Conservation (phyloP, 2,329 filamentous ascomycete genomes). For the Ophiostoma sp. region DNA sequence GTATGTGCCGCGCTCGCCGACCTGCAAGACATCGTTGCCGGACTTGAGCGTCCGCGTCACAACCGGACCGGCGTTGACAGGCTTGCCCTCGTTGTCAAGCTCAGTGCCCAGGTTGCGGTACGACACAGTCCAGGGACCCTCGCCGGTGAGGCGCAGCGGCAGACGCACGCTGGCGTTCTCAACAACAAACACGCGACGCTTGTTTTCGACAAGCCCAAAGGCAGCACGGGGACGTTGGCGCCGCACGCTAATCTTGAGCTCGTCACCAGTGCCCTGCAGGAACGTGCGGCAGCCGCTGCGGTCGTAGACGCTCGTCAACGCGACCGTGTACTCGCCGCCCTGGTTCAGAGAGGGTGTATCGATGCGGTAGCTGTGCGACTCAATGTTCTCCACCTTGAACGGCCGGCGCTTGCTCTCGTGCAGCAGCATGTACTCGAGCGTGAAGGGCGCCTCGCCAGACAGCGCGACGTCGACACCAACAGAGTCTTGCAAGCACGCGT, state of each 20-base stretch:
- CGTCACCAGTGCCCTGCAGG: slow-evolving; percentile 58
- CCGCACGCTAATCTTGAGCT: slow-evolving; percentile 77
- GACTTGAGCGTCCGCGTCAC: slow-evolving; percentile 46
- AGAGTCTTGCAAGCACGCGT: slow-evolving; percentile 76
- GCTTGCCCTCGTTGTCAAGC: slow-evolving; percentile 21
- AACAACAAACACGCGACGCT: slow-evolving; percentile 66
- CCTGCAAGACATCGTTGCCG: slow-evolving; percentile 63
- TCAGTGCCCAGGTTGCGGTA: slow-evolving; percentile 58
- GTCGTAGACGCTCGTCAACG: slow-evolving; percentile 81
- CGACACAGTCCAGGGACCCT: slow-evolving; percentile 73
- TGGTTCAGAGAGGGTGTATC: slow-evolving; percentile 66
- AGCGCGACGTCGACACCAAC: slow-evolving; percentile 70
- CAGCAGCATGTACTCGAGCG: slow-evolving; percentile 84
- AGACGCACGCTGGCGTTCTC: slow-evolving; percentile 69
- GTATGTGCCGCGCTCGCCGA: slow-evolving; percentile 66
- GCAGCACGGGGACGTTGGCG: slow-evolving; percentile 80
- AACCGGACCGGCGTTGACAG: slow-evolving; percentile 28
- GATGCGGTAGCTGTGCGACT: slow-evolving; percentile 60
- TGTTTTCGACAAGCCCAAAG: slow-evolving; percentile 81
- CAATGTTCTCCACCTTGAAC: slow-evolving; percentile 58
- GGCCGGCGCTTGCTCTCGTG: slow-evolving; percentile 80
- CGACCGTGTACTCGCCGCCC: slow-evolving; percentile 85
- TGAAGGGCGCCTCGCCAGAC: slow-evolving; percentile 79
- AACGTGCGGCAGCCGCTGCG: slow-evolving; percentile 79
- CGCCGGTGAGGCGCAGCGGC: slow-evolving; percentile 78